Conservation (phyloP, 2,329 filamentous ascomycete genomes). For the Trichoderma sp. region DNA sequence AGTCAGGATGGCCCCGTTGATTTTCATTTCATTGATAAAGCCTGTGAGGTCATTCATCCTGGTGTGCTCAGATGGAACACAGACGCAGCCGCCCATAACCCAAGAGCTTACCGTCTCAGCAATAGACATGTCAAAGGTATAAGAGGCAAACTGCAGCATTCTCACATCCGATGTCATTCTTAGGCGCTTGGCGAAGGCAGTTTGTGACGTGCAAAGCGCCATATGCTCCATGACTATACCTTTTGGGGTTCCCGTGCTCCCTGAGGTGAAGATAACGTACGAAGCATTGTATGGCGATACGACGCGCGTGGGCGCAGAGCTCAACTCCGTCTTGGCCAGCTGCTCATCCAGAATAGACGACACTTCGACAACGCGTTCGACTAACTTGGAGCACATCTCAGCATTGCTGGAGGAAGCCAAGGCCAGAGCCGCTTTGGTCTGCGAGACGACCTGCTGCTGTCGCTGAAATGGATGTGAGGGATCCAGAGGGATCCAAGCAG, state of each 20-base stretch:
- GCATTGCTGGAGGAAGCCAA: slow-evolving; percentile 25
- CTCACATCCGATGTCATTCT: slow-evolving; percentile 13
- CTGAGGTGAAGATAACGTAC: slow-evolving; percentile 28
- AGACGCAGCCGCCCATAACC: slow-evolving; percentile 26
- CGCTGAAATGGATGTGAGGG: slow-evolving; percentile 26
- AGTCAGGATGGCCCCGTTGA: slow-evolving; percentile 26
- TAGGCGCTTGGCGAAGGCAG: slow-evolving; percentile 7
- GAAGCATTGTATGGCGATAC: slow-evolving; percentile 25
- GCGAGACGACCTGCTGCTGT: slow-evolving; percentile 24
- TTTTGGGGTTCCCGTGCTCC: slow-evolving; percentile 27
- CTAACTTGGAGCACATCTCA: slow-evolving; percentile 29
- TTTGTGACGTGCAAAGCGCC: slow-evolving; percentile 24
- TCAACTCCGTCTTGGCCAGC: not conserved
- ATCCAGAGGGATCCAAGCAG: slow-evolving; percentile 28
- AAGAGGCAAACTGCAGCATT: slow-evolving; percentile 29
- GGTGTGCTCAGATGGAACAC: slow-evolving; percentile 26
- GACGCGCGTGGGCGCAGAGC: not conserved
- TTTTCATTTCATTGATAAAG: slow-evolving; percentile 19
- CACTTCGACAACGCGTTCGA: slow-evolving; percentile 24
- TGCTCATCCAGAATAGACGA: not conserved
- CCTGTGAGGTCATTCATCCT: slow-evolving; percentile 21
- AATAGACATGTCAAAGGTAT: slow-evolving; percentile 28
- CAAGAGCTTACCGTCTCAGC: slow-evolving; percentile 27
- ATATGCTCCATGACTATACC: slow-evolving; percentile 28
- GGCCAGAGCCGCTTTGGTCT: slow-evolving; percentile 24